Conservation (phyloP, 164 flowering plant species). For the Buxus sempervirens region DNA sequence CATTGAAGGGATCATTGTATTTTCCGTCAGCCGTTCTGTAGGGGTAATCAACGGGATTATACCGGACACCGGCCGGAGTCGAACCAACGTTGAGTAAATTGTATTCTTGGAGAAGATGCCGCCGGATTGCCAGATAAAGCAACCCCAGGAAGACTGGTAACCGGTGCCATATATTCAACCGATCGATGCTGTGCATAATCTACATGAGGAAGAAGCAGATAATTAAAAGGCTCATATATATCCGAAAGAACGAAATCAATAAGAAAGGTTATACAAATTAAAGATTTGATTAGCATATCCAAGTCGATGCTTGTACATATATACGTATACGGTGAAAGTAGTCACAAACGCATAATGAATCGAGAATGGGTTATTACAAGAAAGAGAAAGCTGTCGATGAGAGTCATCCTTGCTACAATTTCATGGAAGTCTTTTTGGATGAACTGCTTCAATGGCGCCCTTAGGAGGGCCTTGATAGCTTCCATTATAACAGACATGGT, state of each 20-base stretch:
- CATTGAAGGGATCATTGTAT: slow-evolving; percentile 34
- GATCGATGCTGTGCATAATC: slow-evolving; percentile 36
- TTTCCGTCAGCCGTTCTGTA: slow-evolving; percentile 35
- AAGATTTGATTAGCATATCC: too few relatives aligned
- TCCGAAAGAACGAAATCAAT: too few relatives aligned
- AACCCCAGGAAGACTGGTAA: slow-evolving; percentile 42
- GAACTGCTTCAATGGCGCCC: slow-evolving; percentile 19
- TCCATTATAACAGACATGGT: background rate
- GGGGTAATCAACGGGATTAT: slow-evolving; percentile 21
- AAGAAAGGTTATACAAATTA: too few relatives aligned
- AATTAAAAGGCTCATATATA: too few relatives aligned
- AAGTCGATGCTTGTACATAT: too few relatives aligned
- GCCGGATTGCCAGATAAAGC: slow-evolving; percentile 28
- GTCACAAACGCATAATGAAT: too few relatives aligned
- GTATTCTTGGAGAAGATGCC: slow-evolving; percentile 34
- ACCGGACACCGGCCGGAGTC: slow-evolving; percentile 20
- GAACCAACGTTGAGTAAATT: slow-evolving; percentile 39
- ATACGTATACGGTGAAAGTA: too few relatives aligned
- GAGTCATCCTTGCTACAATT: slow-evolving; percentile 27
- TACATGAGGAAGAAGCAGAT: slow-evolving; percentile 3
- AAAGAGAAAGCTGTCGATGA: slow-evolving; percentile 33
- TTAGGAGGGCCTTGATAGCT: slow-evolving; percentile 13
- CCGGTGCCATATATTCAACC: slow-evolving; percentile 33
- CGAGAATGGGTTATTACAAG: slow-evolving; percentile 18
- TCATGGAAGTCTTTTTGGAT: slow-evolving; percentile 39